phyloP scores from a whole-genome alignment of 1,284 basidiomycete genomes.

The Flammula alnicola region DNA sequence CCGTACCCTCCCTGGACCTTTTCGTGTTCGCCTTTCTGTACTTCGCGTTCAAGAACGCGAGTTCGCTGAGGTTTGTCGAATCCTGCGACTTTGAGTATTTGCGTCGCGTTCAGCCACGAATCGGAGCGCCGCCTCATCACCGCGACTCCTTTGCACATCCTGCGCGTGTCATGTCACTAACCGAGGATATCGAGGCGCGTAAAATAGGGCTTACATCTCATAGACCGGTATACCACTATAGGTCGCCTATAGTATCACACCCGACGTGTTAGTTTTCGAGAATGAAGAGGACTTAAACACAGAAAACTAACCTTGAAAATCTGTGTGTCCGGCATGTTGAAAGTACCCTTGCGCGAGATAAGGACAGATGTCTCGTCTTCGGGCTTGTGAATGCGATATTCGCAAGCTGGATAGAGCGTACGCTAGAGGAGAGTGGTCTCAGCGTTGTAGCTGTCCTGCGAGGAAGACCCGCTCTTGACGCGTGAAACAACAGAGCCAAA shows the following conservation, averaged over 20 bases:
- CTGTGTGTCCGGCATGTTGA: conserved; percentile 72
- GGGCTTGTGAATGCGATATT: too few relatives aligned
- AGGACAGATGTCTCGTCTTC: too few relatives aligned
- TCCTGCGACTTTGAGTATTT: conserved; percentile 98
- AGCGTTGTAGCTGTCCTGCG: conserved; percentile 18
- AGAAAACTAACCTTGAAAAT: conserved; percentile 70
- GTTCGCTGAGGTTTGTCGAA: conserved; percentile 99
- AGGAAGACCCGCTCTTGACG: conserved; percentile 36
- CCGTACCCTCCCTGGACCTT: conserved; percentile 99
- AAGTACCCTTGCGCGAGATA: background rate
- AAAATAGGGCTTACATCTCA: conserved; percentile 68
- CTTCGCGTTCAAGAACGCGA: conserved; percentile 95
- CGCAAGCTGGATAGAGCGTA: too few relatives aligned
- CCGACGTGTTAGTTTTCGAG: conserved; percentile 10
- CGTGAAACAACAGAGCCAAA: conserved; percentile 62
- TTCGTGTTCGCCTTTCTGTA: conserved; percentile 98
- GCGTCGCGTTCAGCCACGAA: conserved; percentile 98
- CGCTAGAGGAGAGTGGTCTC: conserved; percentile 8
- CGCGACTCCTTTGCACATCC: conserved; percentile 94
- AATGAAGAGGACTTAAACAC: conserved; percentile 12
- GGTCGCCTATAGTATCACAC: conserved; percentile 61
- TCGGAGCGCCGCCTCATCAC: conserved; percentile 97
- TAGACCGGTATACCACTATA: conserved; percentile 89
- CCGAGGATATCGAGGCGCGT: conserved; percentile 40
- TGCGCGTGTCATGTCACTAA: conserved; percentile 46